Conservation (phyloP, 2,329 filamentous ascomycete genomes). For the Aspergillus pseudotamarii region DNA sequence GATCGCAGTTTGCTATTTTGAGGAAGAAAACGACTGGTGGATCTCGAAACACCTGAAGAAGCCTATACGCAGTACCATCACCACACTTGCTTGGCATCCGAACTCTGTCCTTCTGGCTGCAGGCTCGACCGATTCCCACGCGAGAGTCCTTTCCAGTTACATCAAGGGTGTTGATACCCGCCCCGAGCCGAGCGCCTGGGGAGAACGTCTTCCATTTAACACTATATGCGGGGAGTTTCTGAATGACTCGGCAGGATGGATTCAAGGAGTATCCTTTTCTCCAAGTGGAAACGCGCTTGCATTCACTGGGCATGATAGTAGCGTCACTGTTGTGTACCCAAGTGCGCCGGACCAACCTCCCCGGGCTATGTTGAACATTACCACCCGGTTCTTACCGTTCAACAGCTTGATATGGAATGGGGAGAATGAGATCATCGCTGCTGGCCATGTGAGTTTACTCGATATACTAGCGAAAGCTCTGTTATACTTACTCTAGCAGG, state of each 20-base stretch:
- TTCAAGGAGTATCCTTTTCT: constrained; percentile 91
- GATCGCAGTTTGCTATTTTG: constrained; percentile 97
- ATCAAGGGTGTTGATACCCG: constrained; percentile 91
- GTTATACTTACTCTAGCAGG: constrained; percentile 38
- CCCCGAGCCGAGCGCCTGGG: constrained; percentile 87
- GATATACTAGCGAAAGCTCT: background rate
- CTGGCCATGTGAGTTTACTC: constrained; percentile 69
- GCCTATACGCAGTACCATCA: constrained; percentile 96
- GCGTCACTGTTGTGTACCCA: constrained; percentile 94
- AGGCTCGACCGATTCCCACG: constrained; percentile 96
- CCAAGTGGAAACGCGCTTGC: constrained; percentile 91
- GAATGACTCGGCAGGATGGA: constrained; percentile 96
- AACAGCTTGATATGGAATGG: constrained; percentile 90
- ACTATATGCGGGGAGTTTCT: constrained; percentile 96
- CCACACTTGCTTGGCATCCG: constrained; percentile 92
- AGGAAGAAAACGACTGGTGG: constrained; percentile 99
- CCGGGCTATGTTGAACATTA: constrained; percentile 83
- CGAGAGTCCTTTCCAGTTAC: constrained; percentile 90
- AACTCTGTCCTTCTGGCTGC: constrained; percentile 94
- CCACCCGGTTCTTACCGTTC: constrained; percentile 88
- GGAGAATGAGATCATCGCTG: constrained; percentile 91
- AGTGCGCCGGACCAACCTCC: constrained; percentile 88
- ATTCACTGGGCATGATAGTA: constrained; percentile 93
- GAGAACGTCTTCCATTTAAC: constrained; percentile 94
- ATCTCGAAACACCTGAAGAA: constrained; percentile 99